phyloP scores from a whole-genome alignment of 441 rosid species.

The Geranium incanum region DNA sequence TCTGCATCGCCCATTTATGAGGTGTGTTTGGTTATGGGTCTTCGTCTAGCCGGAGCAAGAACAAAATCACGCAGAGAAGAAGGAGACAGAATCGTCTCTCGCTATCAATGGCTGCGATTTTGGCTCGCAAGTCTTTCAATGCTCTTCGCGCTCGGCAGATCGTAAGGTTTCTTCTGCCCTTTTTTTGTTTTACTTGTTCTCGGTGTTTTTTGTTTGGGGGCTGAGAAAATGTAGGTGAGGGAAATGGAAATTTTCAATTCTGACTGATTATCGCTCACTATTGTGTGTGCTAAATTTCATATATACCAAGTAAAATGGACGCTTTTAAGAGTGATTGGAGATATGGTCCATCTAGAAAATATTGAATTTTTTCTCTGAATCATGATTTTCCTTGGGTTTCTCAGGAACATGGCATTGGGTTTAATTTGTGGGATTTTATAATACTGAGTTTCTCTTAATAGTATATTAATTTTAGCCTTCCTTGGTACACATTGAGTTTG shows the following conservation, averaged over 20 bases:
- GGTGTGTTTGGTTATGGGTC: conserved; percentile 1
- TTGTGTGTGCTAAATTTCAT: not conserved
- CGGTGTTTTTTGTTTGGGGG: conserved; percentile 11
- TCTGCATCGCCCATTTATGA: not conserved
- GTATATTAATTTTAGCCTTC: not conserved
- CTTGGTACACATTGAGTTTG: not conserved
- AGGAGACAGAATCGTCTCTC: not conserved
- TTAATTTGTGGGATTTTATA: not conserved
- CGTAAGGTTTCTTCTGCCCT: conserved; percentile 34
- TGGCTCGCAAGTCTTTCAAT: conserved; percentile 78
- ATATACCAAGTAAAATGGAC: not conserved
- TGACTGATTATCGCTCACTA: not conserved
- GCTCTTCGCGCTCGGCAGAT: conserved; percentile 67
- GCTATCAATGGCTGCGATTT: conserved; percentile 53
- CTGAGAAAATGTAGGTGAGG: conserved; percentile 10
- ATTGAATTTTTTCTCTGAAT: not conserved
- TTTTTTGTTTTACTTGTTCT: conserved; percentile 2
- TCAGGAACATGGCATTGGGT: not conserved
- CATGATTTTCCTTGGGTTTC: not conserved
- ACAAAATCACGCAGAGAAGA: not conserved
- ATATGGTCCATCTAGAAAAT: not conserved
- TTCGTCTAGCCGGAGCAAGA: not conserved
- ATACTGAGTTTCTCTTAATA: not conserved
- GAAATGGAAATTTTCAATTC: not conserved
- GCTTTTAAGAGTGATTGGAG: not conserved